Conservation (phyloP, 805 yeast genomes). For the Wickerhamiella domercqiae region DNA sequence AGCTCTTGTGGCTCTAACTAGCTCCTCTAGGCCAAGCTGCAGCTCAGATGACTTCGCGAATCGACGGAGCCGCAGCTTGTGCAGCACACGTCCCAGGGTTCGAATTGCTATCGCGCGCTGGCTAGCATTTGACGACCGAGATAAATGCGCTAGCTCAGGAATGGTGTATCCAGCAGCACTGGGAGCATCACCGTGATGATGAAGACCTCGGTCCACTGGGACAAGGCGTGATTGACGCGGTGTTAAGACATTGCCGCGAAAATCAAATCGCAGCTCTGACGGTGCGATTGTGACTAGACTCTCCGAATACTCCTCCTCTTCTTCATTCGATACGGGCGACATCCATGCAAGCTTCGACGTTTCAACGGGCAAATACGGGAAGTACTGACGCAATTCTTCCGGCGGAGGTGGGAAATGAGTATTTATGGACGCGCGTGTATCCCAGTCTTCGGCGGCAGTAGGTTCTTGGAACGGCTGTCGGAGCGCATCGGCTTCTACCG, state of each 20-base stretch:
- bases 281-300: conserved; percentile 32
- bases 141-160: conserved; percentile 60
- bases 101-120: conserved; percentile 80
- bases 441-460: background rate
- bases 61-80: conserved; percentile 46
- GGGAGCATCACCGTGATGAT: conserved; percentile 84
- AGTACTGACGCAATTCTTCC: conserved; percentile 63
- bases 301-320: conserved; percentile 30
- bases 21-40: conserved; percentile 17
- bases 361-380: conserved; percentile 79
- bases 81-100: conserved; percentile 73
- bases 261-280: conserved; percentile 71
- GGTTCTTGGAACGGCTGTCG: background rate
- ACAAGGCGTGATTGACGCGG: conserved; percentile 35
- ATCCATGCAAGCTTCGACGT: conserved; percentile 81
- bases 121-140: conserved; percentile 65
- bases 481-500: conserved; percentile 9
- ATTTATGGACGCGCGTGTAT: background rate
- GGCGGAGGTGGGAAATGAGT: conserved; percentile 40
- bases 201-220: conserved; percentile 55
- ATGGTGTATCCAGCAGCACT: conserved; percentile 85
- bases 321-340: conserved; percentile 40
- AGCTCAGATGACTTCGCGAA: conserved; percentile 28
- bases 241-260: conserved; percentile 60
- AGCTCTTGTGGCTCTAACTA: conserved; percentile 14